phyloP scores from a whole-genome alignment of 176 grass and related monocot species.

The Areca catechu region DNA sequence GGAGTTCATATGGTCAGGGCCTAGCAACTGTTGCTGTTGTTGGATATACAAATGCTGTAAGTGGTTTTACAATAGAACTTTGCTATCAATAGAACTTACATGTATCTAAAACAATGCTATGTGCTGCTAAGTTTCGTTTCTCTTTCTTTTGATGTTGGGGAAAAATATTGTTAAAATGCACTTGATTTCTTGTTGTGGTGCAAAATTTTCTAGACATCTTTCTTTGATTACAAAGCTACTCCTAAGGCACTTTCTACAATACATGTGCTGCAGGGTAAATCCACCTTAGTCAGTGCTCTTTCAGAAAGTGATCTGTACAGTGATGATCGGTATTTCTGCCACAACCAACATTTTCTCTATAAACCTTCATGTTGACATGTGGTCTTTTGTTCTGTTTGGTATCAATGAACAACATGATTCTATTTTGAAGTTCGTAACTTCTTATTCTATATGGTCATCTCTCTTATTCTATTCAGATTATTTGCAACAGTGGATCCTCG shows the following conservation, averaged over 20 bases:
- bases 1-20: slow-evolving; percentile 62
- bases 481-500: slow-evolving; percentile 98
- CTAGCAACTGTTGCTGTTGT: slow-evolving; percentile 82
- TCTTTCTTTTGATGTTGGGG: too few relatives aligned
- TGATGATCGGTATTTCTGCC: slow-evolving; percentile 61
- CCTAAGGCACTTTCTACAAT: not conserved
- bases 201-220: too few relatives aligned
- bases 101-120: too few relatives aligned
- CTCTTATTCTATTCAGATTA: slow-evolving; percentile 40
- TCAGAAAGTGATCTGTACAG: slow-evolving; percentile 72
- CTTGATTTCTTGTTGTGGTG: too few relatives aligned
- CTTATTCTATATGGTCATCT: too few relatives aligned
- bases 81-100: slow-evolving; percentile 5
- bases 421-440: slow-evolving; percentile 8
- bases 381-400: slow-evolving; percentile 8
- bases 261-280: slow-evolving; percentile 70
- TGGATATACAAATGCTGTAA: slow-evolving; percentile 96
- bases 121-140: too few relatives aligned
- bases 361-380: not conserved
- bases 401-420: not conserved
- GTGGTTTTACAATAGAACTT: slow-evolving; percentile 21
- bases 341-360: not conserved
- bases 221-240: too few relatives aligned
- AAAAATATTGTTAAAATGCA: too few relatives aligned
- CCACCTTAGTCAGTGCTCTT: slow-evolving; percentile 89